Base-by-base conservation (phyloP, 495 filamentous ascomycete genomes). In the Neohortaea acidophila region DNA sequence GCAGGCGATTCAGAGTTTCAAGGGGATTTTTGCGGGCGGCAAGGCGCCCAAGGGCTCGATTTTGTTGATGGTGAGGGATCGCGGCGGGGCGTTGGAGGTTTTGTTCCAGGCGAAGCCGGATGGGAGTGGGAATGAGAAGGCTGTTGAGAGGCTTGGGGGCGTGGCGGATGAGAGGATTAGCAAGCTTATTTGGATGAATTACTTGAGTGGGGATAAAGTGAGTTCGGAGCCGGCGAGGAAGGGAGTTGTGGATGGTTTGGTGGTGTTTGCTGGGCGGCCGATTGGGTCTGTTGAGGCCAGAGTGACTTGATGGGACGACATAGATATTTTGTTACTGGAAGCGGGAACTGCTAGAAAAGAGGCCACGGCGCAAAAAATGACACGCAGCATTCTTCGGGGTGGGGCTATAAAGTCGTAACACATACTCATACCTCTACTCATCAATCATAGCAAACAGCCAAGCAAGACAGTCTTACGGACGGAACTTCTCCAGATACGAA, bases 191-290 rank as follows among this genome's bases (percentile, higher is more conserved):
- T 96, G 87, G 89, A 59, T 93, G 55, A 77, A 81, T 41, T 97
- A 93, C 59, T 58, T 97, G 24, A 84, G 73, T 14, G 91, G 86
- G 6, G 79, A 77, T 59, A 81, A 73, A 40, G 84, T 94, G 8
- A 82, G 84, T 3, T 91, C 82, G 52, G 84, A 92, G 48, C 68
- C 68, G 4, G 80, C 84, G 20, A 68, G 89, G 44, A 65, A 72
- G 63, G 85, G 69, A 38, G 75, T 97, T 39, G 79, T 93, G 3
- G 78, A 93, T 26, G 89, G 89, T 0, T 65, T 91, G 36, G 76
- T 94, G 70, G 75, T 72, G 39, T 73, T 94, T 61, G 86, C 87
- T 12, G 83, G 86, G 62, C 59, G 89, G 48, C 89, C 89, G 0
- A 70, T 92, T 31, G 87, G 86, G 6, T 91, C 84, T 0, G 73